Conservation (phyloP, 2,329 filamentous ascomycete genomes). For the Trichoderma sp. region DNA sequence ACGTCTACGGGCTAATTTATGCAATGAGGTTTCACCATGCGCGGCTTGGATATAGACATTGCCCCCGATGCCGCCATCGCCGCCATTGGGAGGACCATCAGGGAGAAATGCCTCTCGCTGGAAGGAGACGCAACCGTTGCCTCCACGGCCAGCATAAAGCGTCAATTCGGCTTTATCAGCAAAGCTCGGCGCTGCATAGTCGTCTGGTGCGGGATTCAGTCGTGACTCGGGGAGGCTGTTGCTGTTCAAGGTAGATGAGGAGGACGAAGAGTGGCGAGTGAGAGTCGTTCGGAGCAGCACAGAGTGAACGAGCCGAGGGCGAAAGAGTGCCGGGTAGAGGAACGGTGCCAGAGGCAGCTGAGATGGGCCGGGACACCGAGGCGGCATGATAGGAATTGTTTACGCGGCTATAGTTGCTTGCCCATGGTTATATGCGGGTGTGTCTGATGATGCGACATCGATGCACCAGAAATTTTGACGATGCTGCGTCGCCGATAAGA, state of each 20-base stretch:
- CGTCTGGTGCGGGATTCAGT: conserved; percentile 79
- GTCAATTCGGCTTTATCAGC: conserved; percentile 81
- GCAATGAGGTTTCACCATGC: conserved; percentile 85
- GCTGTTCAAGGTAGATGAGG: conserved; percentile 25
- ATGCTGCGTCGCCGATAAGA: conserved; percentile 12
- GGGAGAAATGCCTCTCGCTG: conserved; percentile 86
- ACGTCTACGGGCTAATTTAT: conserved; percentile 81
- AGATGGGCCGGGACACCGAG: conserved; percentile 29
- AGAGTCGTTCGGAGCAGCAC: conserved; percentile 26
- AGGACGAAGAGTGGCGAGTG: conserved; percentile 25
- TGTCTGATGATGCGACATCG: background rate
- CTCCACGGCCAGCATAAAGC: conserved; percentile 77
- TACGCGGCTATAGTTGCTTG: background rate
- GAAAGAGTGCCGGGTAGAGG: conserved; percentile 52
- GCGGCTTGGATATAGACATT: conserved; percentile 94
- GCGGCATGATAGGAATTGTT: conserved; percentile 29
- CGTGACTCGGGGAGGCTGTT: conserved; percentile 51
- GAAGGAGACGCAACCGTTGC: conserved; percentile 93
- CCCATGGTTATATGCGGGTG: background rate
- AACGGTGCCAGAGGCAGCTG: conserved; percentile 40
- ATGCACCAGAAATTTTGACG: conserved; percentile 3
- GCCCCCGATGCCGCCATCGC: conserved; percentile 88
- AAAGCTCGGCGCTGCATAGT: conserved; percentile 82
- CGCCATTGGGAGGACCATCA: conserved; percentile 90
- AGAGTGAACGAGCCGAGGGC: conserved; percentile 29